A percentile compares a stretch with the other conserved stretches of the same genome.
Evolutionary conservation across 2,329 filamentous ascomycete genomes (phyloP).

Genomic region (Alternaria gaisen): DNA sequence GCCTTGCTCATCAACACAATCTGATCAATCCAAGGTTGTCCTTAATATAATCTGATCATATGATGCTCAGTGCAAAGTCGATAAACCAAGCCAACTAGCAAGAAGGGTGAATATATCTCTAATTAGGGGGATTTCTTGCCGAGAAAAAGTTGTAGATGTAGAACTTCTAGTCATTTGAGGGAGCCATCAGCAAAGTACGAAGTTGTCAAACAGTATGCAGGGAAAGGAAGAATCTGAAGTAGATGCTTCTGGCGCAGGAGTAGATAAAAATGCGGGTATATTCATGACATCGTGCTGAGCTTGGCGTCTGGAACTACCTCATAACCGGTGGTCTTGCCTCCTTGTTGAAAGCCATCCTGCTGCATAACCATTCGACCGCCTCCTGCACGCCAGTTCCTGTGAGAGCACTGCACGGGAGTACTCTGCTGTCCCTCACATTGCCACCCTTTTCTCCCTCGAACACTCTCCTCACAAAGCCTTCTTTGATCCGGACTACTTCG

Average conservation of each 20-base stretch:
- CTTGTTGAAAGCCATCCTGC: constrained; percentile 94
- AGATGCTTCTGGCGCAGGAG: neutral
- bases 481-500: constrained; percentile 96
- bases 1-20: no score
- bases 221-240: neutral
- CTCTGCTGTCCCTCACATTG: constrained; percentile 87
- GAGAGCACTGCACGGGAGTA: constrained; percentile 90
- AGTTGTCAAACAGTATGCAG: no score
- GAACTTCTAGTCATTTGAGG: no score
- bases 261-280: constrained; percentile 7
- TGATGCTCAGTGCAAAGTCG: no score
- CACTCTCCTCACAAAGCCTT: constrained; percentile 92
- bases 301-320: constrained; percentile 63
- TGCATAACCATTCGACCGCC: constrained; percentile 96
- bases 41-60: no score
- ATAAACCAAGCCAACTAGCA: no score
- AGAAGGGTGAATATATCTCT: no score
- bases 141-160: no score
- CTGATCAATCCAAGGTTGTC: no score
- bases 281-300: neutral
- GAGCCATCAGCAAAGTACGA: no score
- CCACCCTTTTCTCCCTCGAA: constrained; percentile 92
- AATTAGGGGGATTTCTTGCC: no score
- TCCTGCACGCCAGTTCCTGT: constrained; percentile 85
- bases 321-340: constrained; percentile 91